Percentiles rank a stretch among this genome's conserved stretches.
Conservation (phyloP, 1,284 basidiomycete species). For the Coniferiporia sulphurascens region DNA sequence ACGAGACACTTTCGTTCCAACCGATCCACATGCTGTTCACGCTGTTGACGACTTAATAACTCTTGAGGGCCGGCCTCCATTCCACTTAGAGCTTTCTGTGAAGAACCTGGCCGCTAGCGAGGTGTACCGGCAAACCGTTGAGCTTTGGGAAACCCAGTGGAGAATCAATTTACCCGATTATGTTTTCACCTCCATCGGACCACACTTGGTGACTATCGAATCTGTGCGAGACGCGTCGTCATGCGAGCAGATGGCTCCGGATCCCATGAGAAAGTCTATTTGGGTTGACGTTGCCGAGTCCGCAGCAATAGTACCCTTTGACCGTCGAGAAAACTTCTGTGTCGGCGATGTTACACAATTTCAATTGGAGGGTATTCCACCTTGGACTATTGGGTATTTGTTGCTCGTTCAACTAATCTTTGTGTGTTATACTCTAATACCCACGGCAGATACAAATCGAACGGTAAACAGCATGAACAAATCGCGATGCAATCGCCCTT, state of each 20-base stretch:
- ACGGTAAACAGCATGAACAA: conserved; percentile 70
- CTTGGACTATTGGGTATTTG: conserved; percentile 85
- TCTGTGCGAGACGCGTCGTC: conserved; percentile 72
- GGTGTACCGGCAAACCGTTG: conserved; percentile 52
- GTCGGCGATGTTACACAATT: conserved; percentile 90
- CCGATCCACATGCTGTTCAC: conserved; percentile 40
- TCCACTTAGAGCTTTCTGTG: conserved; percentile 72
- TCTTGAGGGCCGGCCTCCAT: conserved; percentile 82
- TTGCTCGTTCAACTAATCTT: not conserved
- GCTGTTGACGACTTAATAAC: conserved; percentile 60
- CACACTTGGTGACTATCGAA: conserved; percentile 76
- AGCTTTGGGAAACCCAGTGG: conserved; percentile 64
- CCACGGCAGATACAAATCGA: conserved; percentile 68
- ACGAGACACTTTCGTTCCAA: conserved; percentile 56
- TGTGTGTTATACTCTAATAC: conserved; percentile 8
- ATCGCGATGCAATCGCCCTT: conserved; percentile 79
- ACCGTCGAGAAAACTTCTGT: conserved; percentile 78
- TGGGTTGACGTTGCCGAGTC: conserved; percentile 92
- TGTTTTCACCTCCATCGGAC: conserved; percentile 70
- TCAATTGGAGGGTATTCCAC: conserved; percentile 91
- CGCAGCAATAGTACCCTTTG: conserved; percentile 85
- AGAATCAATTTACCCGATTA: conserved; percentile 70
- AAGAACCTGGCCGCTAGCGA: conserved; percentile 70
- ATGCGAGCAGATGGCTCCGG: conserved; percentile 69
- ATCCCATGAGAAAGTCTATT: conserved; percentile 60